A percentile compares a stretch with the other conserved stretches of the same genome.
phyloP scores from a whole-genome alignment of 1,284 basidiomycete genomes.

The Microbotryomycetes sp. region DNA sequence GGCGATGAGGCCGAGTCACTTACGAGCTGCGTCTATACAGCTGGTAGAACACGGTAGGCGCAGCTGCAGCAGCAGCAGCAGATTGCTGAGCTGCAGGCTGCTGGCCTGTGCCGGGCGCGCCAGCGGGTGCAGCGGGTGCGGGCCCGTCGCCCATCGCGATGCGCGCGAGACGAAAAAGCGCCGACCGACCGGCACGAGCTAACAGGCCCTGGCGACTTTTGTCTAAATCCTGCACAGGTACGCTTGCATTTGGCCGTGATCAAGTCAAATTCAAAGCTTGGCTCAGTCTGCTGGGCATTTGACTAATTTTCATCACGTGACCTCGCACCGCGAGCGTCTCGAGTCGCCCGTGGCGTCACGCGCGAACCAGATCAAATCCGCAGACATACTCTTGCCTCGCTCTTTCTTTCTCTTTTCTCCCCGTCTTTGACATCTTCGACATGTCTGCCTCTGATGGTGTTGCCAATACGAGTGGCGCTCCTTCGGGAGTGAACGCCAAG shows the following conservation, averaged over 20 bases:
- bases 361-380: too few relatives aligned
- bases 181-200: not conserved
- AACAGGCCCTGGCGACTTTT: too few relatives aligned
- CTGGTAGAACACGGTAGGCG: constrained; percentile 28
- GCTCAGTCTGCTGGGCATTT: too few relatives aligned
- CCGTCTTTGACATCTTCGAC: not conserved
- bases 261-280: too few relatives aligned
- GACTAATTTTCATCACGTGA: too few relatives aligned
- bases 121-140: not conserved
- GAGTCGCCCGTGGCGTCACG: not conserved
- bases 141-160: not conserved
- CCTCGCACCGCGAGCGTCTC: not conserved
- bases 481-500: constrained; percentile 3
- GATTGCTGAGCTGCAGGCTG: too few relatives aligned
- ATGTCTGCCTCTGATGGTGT: not conserved
- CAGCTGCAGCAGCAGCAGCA: constrained; percentile 3
- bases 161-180: not conserved
- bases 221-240: too few relatives aligned
- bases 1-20: not conserved
- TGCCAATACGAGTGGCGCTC: not conserved
- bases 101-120: too few relatives aligned
- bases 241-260: too few relatives aligned
- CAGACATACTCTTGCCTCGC: not conserved
- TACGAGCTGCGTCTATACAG: constrained; percentile 28
- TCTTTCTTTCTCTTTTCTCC: not conserved